Evolutionary conservation across 106 monocot species (phyloP), one percentile per base, ranked within the genome.

Genomic region (Xerophyta viscosa): DNA sequence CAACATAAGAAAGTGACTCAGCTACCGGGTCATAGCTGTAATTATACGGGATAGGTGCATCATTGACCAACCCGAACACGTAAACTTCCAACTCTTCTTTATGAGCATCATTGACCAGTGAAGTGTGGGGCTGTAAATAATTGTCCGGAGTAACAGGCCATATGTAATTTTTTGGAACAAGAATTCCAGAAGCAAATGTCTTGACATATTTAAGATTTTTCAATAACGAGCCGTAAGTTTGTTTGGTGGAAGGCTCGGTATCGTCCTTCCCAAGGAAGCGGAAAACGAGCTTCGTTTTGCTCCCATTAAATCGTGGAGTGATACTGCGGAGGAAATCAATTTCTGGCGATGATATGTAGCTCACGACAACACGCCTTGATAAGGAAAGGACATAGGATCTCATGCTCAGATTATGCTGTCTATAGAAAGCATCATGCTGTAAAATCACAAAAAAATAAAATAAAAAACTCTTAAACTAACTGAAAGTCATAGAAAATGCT

Each of bases 141-240:
- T 56, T 50, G 57, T 80, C 71, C 48, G 59, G 15, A 41, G 74
- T 74, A 12, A 77, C 58, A 8, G 80, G 83, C 93, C 87, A 93
- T 41, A 93, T 88, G 50, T 93, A 93, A 22, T 63, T 24, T 46
- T 88, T 93, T 14, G 93, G 93, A 44, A 93, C 60, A 47, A 93
- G 68, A 56, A 93, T 84, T 57, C 93, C 93, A 17, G 87, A 65
- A 4, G 93, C 87, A 59, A 93, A 80, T 21, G 93, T 66, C 74
- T 81, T 84, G 56, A 93, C 66, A 43, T 74, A 77, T 31, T 83
- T 88, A 52, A 93, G 74, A 43, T 93, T 93, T 24, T 71, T 81
- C 54, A 66, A 44, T 37, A 94, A 57, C 22, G 78, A 63, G 15
- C 55, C 56, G 65, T 94, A 94, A 23, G 83, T 77, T 63, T 75